Base-by-base conservation (phyloP, 129 eudicot species). In the Centrapalus pauciflorus region DNA sequence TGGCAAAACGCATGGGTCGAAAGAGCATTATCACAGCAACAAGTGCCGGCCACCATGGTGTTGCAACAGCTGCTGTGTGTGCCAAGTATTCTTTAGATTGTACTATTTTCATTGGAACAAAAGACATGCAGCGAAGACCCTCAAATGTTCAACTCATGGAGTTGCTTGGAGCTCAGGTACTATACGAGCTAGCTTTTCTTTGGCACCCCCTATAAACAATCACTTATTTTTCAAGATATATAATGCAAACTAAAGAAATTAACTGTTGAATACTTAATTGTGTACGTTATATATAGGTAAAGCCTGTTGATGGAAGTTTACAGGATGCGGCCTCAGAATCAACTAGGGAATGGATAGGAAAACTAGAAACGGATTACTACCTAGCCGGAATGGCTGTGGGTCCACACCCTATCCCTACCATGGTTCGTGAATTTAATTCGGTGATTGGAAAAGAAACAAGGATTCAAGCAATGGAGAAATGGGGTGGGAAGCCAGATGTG, bases 401-500 rank as follows among this genome's bases (percentile, higher is more conserved):
- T 55, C 93, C 93, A 0, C 93, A 88, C 75, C 93, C 96, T 3
- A 79, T 66, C 73, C 93, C 89, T 0, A 78, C 40, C 34, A 88
- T 88, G 87, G 89, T 88, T 9, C 68, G 93, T 20, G 96, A 88
- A 23, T 88, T 88, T 57, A 83, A 88, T 46, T 80, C 96, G 0
- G 70, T 85, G n/a, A 76, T 85, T 4, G 96, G 96, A 38, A 85
- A 88, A 60, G 96, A 88, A 76, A 85, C 92, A 21, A 80, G 89
- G 66, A 85, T 59, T 60, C 96, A 82, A 41, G 83, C 87, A 27
- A 75, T 80, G 77, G 93, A 88, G 82, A 85, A 73, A 60, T 88
- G 93, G 93, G 89, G 93, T 35, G 89, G 89, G 14, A 80, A 61
- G 57, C 96, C 89, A 30, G 93, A 85, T 67, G 87, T 88, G 24